Conservation (phyloP, 2,329 filamentous ascomycete genomes). For the Madurella fahalii region DNA sequence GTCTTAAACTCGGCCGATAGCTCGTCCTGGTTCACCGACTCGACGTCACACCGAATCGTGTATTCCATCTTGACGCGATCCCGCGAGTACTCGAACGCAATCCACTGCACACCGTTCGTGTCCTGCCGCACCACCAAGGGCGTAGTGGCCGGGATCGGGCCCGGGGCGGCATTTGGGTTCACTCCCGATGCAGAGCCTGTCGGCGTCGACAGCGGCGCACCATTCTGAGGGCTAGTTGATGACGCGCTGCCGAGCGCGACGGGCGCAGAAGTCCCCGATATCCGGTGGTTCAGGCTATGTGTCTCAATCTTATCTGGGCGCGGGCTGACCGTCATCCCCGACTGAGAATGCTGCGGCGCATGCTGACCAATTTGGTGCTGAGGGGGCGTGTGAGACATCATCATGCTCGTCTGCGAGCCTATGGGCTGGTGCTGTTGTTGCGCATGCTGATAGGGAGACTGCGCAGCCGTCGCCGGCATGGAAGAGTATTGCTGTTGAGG, state of each 20-base stretch:
- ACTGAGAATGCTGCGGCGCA: conserved; percentile 51
- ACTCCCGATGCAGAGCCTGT: conserved; percentile 52
- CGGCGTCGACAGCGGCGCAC: conserved; percentile 42
- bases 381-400: conserved; percentile 59
- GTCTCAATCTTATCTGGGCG: conserved; percentile 60
- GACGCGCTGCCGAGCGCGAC: conserved; percentile 40
- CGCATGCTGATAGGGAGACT: conserved; percentile 59
- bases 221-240: conserved; percentile 37
- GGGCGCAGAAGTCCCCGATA: conserved; percentile 54
- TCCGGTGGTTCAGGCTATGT: conserved; percentile 53
- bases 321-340: conserved; percentile 58
- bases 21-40: conserved; percentile 88
- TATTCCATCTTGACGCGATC: conserved; percentile 99
- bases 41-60: conserved; percentile 95
- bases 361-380: conserved; percentile 59
- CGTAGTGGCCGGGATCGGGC: conserved; percentile 93
- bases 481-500: conserved; percentile 60
- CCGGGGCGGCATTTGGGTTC: conserved; percentile 87
- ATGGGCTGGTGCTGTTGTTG: conserved; percentile 55
- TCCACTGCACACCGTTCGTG: conserved; percentile 96
- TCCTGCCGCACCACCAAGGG: conserved; percentile 92
- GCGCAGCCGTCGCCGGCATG: conserved; percentile 59
- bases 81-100: conserved; percentile 95
- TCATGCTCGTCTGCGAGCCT: conserved; percentile 61
- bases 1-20: conserved; percentile 88